Base-by-base conservation (phyloP, 805 yeast genomes). In the Suhomyces tanzawaensis region DNA sequence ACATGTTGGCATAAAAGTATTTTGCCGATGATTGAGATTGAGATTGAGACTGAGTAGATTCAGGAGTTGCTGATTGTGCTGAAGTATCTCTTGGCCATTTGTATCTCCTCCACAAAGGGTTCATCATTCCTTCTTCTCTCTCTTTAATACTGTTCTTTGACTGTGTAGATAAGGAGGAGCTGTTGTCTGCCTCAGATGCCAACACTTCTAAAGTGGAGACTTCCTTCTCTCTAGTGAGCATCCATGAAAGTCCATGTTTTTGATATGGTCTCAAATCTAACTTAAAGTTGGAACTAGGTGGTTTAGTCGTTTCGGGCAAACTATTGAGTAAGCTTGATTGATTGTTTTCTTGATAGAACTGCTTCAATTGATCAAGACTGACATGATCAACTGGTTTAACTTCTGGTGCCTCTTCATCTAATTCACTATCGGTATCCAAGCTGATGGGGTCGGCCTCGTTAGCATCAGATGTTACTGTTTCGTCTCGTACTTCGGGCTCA, bases 21-120 rank as follows among this genome's bases (percentile, higher is more conserved):
- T 49, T 48, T 2, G 44, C 46, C 11, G 15, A 14, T 14, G 26
- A 21, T 3, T 37, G 36, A 4, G 36, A 37, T 17, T 29, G 37
- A 6, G 36, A 8, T 18, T 26, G 15, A 3, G 19, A 13, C 14
- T 14, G 27, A 7, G 13, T 31, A 18, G 30, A 25, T 7, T 19
- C 13, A 14, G 33, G 25, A 13, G 48, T 17, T 6, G 47, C 23
- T 23, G 30, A 16, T 30, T 22, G 16, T 60, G 69, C 65, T 1
- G 73, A 64, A 34, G 62, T 59, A 39, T 72, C 72, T 15, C 52
- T 64, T 0, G 96, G 96, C 93, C 95, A 90, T 43, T 60, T 63
- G 50, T 77, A 83, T 36, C 78, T 79, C 38, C 77, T 80, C 97
- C 97, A 90, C 19, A 90, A 60, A 0, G 98, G 98, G 52, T 89